These are phyloP conservation scores for Candida sithepensis DNA, from an alignment of 805 yeast genomes.

Conservation along the genomic window DNA sequence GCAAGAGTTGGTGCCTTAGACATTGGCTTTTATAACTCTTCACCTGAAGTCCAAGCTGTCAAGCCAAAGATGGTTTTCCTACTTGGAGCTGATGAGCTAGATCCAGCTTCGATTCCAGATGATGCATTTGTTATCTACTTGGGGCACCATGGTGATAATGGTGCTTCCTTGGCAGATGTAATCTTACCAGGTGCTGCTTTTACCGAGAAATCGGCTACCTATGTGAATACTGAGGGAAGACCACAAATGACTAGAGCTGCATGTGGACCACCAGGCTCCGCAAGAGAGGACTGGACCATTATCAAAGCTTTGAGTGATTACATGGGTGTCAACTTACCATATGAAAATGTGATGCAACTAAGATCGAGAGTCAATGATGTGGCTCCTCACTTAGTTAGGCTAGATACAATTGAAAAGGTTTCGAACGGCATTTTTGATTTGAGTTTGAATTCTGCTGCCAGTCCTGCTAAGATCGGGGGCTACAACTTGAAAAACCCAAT, in stretches of 20 bases:
- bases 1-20: conserved; percentile 86
- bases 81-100: conserved; percentile 80
- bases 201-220: conserved; percentile 83
- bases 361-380: conserved; percentile 69
- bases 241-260: conserved; percentile 84
- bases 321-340: conserved; percentile 65
- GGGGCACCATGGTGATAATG: conserved; percentile 89
- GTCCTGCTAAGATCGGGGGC: conserved; percentile 36
- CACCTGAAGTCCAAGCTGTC: conserved; percentile 42
- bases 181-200: conserved; percentile 84
- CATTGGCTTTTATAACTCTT: conserved; percentile 63
- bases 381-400: conserved; percentile 77
- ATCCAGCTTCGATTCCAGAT: conserved; percentile 64
- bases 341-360: conserved; percentile 66
- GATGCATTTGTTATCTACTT: conserved; percentile 87
- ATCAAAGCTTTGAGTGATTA: conserved; percentile 80
- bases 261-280: conserved; percentile 80
- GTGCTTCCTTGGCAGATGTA: conserved; percentile 86
- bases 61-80: conserved; percentile 74
- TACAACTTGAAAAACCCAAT: conserved; percentile 62
- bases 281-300: conserved; percentile 91
- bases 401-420: conserved; percentile 70
- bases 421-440: conserved; percentile 52
- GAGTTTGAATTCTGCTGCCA: conserved; percentile 46
- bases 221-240: conserved; percentile 88